Conservation (phyloP, 1,139 yeast genomes). For the Kurtzmaniella quercitrusa region DNA sequence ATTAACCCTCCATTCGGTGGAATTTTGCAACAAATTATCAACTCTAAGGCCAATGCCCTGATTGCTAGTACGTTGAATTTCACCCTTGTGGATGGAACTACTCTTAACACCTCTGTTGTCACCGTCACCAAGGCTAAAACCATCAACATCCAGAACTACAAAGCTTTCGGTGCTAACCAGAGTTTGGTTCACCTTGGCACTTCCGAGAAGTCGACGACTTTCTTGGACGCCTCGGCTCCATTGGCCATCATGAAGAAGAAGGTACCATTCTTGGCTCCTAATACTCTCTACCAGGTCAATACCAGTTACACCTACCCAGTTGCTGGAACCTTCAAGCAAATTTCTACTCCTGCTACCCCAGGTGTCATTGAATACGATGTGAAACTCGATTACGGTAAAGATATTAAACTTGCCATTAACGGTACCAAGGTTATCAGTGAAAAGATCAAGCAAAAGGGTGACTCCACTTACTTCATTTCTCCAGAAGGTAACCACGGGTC, state of each 20-base stretch:
- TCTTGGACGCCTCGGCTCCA: constrained; percentile 2
- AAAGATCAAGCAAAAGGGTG: constrained; percentile 36
- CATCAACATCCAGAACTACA: constrained; percentile 30
- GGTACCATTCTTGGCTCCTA: constrained; percentile 7
- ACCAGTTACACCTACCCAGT: constrained; percentile 20
- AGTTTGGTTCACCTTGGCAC: constrained; percentile 25
- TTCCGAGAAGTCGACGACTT: constrained; percentile 13
- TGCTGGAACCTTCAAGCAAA: constrained; percentile 7
- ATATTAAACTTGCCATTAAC: constrained; percentile 14
- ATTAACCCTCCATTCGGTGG: constrained; percentile 29
- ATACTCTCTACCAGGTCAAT: constrained; percentile 15
- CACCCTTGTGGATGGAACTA: constrained; percentile 30
- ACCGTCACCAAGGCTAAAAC: constrained; percentile 24
- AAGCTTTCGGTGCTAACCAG: constrained; percentile 27
- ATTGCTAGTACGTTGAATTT: constrained; percentile 28
- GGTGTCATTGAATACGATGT: constrained; percentile 17
- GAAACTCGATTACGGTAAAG: constrained; percentile 14
- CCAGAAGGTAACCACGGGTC: constrained; percentile 50
- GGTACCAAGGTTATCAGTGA: constrained; percentile 17
- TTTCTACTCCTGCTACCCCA: constrained; percentile 6
- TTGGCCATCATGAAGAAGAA: neutral
- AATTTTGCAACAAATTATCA: constrained; percentile 32
- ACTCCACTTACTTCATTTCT: constrained; percentile 41
- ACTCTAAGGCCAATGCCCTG: constrained; percentile 25
- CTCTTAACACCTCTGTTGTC: constrained; percentile 22